phyloP scores from a whole-genome alignment of 495 filamentous ascomycete genomes.

The Aspergillus sclerotioniger region DNA sequence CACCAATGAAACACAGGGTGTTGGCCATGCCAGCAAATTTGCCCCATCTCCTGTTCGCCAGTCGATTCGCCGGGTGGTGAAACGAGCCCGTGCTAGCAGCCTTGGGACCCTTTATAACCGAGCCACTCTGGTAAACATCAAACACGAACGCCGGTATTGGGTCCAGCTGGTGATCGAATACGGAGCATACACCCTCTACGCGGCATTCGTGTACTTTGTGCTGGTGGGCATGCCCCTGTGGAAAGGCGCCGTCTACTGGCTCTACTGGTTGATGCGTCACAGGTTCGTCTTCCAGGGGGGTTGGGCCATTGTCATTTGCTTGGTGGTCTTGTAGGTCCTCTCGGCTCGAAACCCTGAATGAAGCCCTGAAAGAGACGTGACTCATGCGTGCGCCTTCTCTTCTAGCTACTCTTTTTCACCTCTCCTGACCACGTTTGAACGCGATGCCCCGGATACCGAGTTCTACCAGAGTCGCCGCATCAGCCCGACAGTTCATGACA shows the following conservation, averaged over 20 bases:
- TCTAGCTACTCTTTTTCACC: constrained; percentile 39
- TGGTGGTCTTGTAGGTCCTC: constrained; percentile 31
- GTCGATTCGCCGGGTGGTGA: background rate
- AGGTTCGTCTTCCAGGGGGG: constrained; percentile 38
- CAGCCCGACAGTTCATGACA: constrained; percentile 15
- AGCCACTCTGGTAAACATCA: constrained; percentile 10
- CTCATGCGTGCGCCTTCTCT: background rate
- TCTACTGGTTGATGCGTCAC: constrained; percentile 36
- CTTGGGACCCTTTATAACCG: constrained; percentile 6
- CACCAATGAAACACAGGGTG: background rate
- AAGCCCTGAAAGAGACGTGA: background rate
- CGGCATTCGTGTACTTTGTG: constrained; percentile 39
- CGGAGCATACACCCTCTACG: constrained; percentile 29
- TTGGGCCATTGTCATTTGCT: constrained; percentile 34
- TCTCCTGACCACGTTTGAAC: constrained; percentile 38
- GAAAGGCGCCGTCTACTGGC: constrained; percentile 42
- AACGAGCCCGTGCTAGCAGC: background rate
- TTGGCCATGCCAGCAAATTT: background rate
- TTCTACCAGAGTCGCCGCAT: constrained; percentile 21
- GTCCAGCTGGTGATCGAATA: constrained; percentile 37
- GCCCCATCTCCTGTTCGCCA: background rate
- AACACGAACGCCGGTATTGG: constrained; percentile 32
- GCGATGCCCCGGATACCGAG: constrained; percentile 26
- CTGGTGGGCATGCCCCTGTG: constrained; percentile 42
- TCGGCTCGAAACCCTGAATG: background rate